Evolutionary conservation across 805 yeast genomes (phyloP).

Genomic region (Ogataea salicorniae): DNA sequence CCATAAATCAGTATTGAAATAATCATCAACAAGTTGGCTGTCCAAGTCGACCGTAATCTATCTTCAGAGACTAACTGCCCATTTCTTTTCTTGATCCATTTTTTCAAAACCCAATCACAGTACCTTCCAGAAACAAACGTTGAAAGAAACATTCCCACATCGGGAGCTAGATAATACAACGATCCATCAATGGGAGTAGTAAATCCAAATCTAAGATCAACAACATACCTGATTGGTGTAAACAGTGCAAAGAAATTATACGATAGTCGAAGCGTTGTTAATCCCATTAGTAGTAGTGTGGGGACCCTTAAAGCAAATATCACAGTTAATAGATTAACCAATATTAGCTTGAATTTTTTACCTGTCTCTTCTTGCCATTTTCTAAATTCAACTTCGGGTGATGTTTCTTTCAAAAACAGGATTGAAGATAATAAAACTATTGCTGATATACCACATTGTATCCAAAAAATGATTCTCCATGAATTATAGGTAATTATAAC

Average conservation of each 20-base stretch:
- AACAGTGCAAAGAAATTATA: slow-evolving; percentile 45
- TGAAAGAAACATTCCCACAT: slow-evolving; percentile 44
- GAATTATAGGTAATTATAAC: slow-evolving; percentile 40
- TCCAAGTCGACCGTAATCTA: slow-evolving; percentile 35
- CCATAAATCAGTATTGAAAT: slow-evolving; percentile 42
- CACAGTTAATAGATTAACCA: slow-evolving; percentile 41
- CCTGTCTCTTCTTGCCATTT: slow-evolving; percentile 24
- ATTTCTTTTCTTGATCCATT: slow-evolving; percentile 33
- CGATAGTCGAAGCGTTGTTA: slow-evolving; percentile 33
- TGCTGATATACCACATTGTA: slow-evolving; percentile 39
- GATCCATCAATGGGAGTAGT: slow-evolving; percentile 44
- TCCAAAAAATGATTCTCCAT: slow-evolving; percentile 49
- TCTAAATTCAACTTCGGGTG: slow-evolving; percentile 26
- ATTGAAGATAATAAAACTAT: slow-evolving; percentile 29
- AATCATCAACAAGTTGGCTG: slow-evolving; percentile 38
- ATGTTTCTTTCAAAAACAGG: slow-evolving; percentile 42
- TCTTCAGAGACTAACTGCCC: slow-evolving; percentile 47
- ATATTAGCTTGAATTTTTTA: slow-evolving; percentile 34
- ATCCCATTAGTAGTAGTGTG: slow-evolving; percentile 37
- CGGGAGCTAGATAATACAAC: slow-evolving; percentile 50
- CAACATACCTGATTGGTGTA: slow-evolving; percentile 49
- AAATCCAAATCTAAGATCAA: slow-evolving; percentile 48
- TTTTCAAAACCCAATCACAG: slow-evolving; percentile 42
- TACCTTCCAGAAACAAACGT: slow-evolving; percentile 45
- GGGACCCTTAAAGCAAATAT: slow-evolving; percentile 36